Evolutionary conservation across 768 basidiomycete species (phyloP), one percentile per base, ranked within the genome.

Genomic region (Rhodosporidiobolus sp.): DNA sequence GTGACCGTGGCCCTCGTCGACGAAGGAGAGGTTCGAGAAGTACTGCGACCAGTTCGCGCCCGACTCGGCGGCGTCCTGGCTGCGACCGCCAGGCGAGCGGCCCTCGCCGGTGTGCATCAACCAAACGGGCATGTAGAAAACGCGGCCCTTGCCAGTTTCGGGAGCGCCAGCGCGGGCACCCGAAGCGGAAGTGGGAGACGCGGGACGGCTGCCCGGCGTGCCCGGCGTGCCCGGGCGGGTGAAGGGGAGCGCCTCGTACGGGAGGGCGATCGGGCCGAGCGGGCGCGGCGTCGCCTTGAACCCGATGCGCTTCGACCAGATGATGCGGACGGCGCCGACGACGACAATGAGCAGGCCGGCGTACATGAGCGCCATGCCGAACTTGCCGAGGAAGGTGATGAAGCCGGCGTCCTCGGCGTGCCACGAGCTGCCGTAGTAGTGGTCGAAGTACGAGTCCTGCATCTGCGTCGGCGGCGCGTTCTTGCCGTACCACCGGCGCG

Each of bases 341-440:
- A 95, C 81, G 43, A 95, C 84, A 73, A 95, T 81, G 32, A 86
- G 80, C 68, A 90, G 80, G 1, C 91, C 92, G 30, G 93, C 71
- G 88, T 90, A 92, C 90, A 97, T 91, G 74, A 96, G 81, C 52
- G 79, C 83, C 80, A 91, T 94, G 68, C 95, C 95, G 88, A 92
- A 94, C 32, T 86, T 85, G 52, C 87, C 90, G 64, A 98, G 85
- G 84, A 97, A 97, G 55, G 88, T 87, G 79, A 98, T 93, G 83
- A 98, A 96, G n/a, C 89, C 92, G 38, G 95, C 96, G 81, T 99
- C 95, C 57, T 76, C 75, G 35, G 93, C 89, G 79, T 99, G 95
- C 95, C 95, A 99, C 78, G 91, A 93, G 79, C 94, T 96, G 43
- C 94, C 95, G 78, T 98, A 99, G 83, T 88, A 95, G 81, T 99